Percentiles rank a stretch among this genome's conserved stretches.
phyloP scores from a whole-genome alignment of 495 filamentous ascomycete species.

The Terfezia claveryi region DNA sequence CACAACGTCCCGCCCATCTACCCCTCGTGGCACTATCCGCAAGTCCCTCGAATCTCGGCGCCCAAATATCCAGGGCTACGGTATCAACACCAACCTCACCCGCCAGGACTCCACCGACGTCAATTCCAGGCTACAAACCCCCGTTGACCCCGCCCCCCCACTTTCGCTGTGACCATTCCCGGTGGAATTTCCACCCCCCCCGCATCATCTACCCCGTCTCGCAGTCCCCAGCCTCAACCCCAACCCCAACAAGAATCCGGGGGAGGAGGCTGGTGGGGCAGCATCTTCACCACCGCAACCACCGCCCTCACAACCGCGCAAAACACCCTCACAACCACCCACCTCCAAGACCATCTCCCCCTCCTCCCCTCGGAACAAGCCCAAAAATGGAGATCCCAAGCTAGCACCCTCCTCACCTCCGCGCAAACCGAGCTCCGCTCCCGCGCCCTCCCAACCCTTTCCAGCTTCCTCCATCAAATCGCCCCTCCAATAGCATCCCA shows the following conservation, averaged over 20 bases:
- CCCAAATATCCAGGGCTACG: conserved; percentile 28
- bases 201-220: background rate
- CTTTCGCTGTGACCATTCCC: background rate
- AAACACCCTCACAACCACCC: conserved; percentile 47
- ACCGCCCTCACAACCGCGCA: conserved; percentile 80
- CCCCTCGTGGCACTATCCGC: conserved; percentile 31
- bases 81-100: background rate
- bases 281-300: conserved; percentile 35
- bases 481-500: conserved; percentile 94
- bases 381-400: background rate
- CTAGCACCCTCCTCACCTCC: background rate
- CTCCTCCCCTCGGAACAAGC: background rate
- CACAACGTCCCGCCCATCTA: conserved; percentile 52
- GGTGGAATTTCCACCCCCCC: background rate
- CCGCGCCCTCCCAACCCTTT: conserved; percentile 83
- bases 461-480: conserved; percentile 77
- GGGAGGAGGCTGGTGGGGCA: conserved; percentile 80
- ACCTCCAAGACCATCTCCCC: background rate
- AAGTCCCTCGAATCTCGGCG: conserved; percentile 36
- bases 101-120: background rate
- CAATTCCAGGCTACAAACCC: background rate
- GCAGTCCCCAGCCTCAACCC: conserved; percentile 12
- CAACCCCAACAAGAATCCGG: conserved; percentile 24
- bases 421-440: conserved; percentile 42
- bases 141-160: background rate